Evolutionary conservation across 257 asterid species (phyloP).

Genomic region (Jacaranda mimosifolia): DNA sequence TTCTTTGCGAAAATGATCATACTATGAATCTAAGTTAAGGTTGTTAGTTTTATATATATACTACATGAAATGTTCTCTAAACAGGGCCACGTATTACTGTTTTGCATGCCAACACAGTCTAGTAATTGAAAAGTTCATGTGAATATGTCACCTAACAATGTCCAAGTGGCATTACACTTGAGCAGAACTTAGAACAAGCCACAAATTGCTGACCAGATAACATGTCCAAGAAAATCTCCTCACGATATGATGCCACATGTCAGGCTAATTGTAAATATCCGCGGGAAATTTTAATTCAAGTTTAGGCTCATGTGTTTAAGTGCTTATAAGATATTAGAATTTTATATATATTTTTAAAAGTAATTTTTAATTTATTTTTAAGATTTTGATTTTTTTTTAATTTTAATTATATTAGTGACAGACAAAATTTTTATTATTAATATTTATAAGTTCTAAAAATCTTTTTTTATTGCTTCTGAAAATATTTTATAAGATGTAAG

Average conservation of each 20-base stretch:
- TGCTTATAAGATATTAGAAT: no score
- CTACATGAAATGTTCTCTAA: neutral
- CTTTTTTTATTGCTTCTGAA: no score
- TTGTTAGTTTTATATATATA: neutral
- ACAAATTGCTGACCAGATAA: neutral
- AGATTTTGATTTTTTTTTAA: no score
- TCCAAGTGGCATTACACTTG: conserved; percentile 37
- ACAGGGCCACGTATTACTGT: conserved; percentile 25
- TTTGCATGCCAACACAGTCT: conserved; percentile 19
- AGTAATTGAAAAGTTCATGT: conserved; percentile 33
- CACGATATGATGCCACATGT: neutral
- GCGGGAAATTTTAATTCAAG: no score
- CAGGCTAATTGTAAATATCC: neutral
- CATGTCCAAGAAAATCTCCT: neutral
- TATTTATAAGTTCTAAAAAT: no score
- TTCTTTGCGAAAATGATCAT: neutral
- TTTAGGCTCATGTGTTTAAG: no score
- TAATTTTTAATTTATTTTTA: no score
- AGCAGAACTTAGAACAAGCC: neutral
- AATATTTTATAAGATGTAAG: no score
- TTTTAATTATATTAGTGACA: no score
- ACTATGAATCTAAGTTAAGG: neutral
- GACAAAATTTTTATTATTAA: no score
- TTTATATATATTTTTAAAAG: no score
- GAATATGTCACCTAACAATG: conserved; percentile 36